Evolutionary conservation across 805 yeast genomes (phyloP), one percentile per base, ranked within the genome.

Genomic region (Zygotorulaspora florentina): DNA sequence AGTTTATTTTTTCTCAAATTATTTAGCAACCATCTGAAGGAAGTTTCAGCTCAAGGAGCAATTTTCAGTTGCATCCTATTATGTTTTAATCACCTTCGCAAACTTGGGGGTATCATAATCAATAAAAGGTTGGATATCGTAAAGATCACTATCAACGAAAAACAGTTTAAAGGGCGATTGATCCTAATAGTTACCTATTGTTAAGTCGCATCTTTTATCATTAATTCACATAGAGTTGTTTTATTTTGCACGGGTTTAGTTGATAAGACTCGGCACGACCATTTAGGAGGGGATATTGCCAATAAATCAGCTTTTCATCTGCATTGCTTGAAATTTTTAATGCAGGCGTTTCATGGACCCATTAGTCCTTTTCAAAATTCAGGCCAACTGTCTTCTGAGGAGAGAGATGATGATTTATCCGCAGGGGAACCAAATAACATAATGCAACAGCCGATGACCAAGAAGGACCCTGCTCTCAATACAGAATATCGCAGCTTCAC

Each of bases 321-420:
- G 25, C 25, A 20, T 20, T 20, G 25, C 25, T 20, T 7, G 25
- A 20, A 20, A 20, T 20, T 20, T 20, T 13, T 8, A 33, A 33
- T 33, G 36, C 36, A 33, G 36, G 8, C 36, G 36, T 33, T 33
- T 33, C 36, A 33, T 18, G 42, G 42, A 29, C 15, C 42, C 15
- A 23, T 18, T 17, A 39, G 27, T 39, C n/a, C 23, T 11, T 23
- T 27, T 29, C 11, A 15, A n/a, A 31, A 39, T 10, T n/a, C 23
- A 10, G 23, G 12, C 9, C 42, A 39, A 12, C 17, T 6, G 3
- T 18, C 17, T 13, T 34, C 36, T 15, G 16, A 15, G 8, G 26
- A 12, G 7, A 23, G 13, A 9, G 16, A 10, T 20, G 20, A 25
- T 13, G 12, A n/a, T 3, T 10, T 13, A 9, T 13, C 5, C 7